Evolutionary conservation across 768 basidiomycete genomes (phyloP), one percentile per base, ranked within the genome.

Genomic region (Mycena polygramma): DNA sequence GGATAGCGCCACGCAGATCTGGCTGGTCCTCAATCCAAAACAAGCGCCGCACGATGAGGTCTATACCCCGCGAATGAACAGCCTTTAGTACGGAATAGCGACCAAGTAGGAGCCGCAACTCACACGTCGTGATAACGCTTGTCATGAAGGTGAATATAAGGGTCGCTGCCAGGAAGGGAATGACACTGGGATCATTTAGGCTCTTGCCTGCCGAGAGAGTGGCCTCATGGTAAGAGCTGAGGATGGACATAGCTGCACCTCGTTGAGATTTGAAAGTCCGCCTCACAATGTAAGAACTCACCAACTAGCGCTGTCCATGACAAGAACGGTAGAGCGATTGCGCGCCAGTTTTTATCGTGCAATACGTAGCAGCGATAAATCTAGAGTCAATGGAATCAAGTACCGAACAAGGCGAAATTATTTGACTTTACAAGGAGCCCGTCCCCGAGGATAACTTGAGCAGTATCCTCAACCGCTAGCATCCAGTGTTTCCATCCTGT

Each of bases 351-450:
- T 8, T 57, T 51, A 20, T 54, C 57, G 36, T 69, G 60, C 17
- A 69, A 15, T 4, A 69, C 68, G 35, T 69, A 69, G 57, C 68
- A 69, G 19, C 68, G 62, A 57, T 69, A 69, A 24, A 69, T 53
- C 68, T 69, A 2, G 9, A 37, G n/a, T n/a, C 6, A 15, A 41
- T 41, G 2, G 17, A 3, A 22, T 30, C 4, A 15, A 41, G 5
- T 10, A 37, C 6, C 22, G n/a, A 41, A 57, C 10, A 24, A 8
- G 54, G 39, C 17, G 9, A 24, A 39, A 39, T 37, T 39, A 14
- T 1, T 39, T 5, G 55, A 6, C 7, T 39, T 59, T 19, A 69
- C 68, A 1, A 69, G 62, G 11, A 69, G 51, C 2, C 8, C 63
- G 20, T 70, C 63, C 8, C 69, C 69, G 20, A 70, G 24, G 7